Evolutionary conservation across 2,329 filamentous ascomycete genomes (phyloP), one percentile per base, ranked within the genome.

Genomic region (Fusarium guadeloupense): DNA sequence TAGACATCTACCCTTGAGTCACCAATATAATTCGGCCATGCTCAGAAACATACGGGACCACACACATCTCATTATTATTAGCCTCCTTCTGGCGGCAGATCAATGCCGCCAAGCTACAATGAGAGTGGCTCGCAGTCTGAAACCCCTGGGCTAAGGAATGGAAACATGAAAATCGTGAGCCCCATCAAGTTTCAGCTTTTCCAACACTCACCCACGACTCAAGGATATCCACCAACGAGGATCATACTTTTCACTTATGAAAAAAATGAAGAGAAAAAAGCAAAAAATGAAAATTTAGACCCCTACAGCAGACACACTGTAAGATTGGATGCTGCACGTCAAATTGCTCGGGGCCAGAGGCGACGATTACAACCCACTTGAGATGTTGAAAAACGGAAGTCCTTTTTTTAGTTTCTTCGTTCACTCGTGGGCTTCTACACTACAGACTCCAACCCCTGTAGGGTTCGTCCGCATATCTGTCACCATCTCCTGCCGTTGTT

Each of bases 321-420:
- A 54, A 65, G 33, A 64, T 66, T 59, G 41, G 41, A 59, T 62
- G 48, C 57, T 69, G 65, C 67, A 62, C 50, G 58, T 67, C 67
- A 69, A 67, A 70, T 69, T 70, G 50, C 45, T 45, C 35, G 43
- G 47, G 25, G 20, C 59, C 28, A 52, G 59, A 54, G 62, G 43
- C 43, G 25, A 59, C 33, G 47, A 30, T 58, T 49, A 30, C 52
- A 59, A 50, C 47, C 43, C 57, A 61, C 33, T 57, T 57, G 42
- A n/a, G 34, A 44, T 51, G 42, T 45, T 23, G 25, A 44, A 44
- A 52, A 26, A 48, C 35, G 31, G 41, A 42, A 30, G 42, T 60
- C 25, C 52, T 60, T 65, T 69, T 67, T 68, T 67, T 62, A 64
- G 57, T 55, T 44, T 49, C 34, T 46, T 49, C 23, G 31, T 50